phyloP scores from a whole-genome alignment of 139 green algal genomes.

The Medakamo hakoo region DNA sequence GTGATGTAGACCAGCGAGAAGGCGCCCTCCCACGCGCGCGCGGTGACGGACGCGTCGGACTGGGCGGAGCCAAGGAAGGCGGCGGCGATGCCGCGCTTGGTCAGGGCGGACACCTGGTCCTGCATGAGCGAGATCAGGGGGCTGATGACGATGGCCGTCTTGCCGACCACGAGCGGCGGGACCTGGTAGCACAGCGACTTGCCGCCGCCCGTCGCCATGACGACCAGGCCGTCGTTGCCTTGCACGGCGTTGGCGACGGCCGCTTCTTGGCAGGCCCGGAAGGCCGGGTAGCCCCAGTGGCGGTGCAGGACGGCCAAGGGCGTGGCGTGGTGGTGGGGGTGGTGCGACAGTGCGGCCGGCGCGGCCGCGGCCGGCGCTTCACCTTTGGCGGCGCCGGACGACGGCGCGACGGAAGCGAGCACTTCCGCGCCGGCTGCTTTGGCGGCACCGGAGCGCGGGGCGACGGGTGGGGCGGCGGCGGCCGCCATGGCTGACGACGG shows the following conservation, averaged over 20 bases:
- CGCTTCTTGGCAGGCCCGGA: constrained; percentile 11
- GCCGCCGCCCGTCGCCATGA: constrained; percentile 25
- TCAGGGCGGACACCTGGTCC: constrained; percentile 26
- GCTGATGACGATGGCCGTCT: constrained; percentile 20
- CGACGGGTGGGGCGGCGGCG: too few relatives aligned
- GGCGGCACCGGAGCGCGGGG: too few relatives aligned
- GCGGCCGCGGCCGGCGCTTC: too few relatives aligned
- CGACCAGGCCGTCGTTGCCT: constrained; percentile 15
- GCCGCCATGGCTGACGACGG: too few relatives aligned
- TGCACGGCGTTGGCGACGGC: constrained; percentile 12
- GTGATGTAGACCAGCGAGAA: constrained; percentile 51
- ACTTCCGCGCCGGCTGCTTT: too few relatives aligned
- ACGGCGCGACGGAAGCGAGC: too few relatives aligned
- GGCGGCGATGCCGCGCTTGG: constrained; percentile 22
- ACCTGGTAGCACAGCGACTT: constrained; percentile 32
- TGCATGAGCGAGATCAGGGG: constrained; percentile 31
- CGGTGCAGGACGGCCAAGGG: not conserved
- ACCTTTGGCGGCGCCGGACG: too few relatives aligned
- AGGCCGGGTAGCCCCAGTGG: constrained; percentile 7
- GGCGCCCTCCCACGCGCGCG: constrained; percentile 27
- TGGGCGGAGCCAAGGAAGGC: constrained; percentile 46
- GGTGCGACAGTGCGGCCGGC: too few relatives aligned
- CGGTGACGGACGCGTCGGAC: constrained; percentile 18
- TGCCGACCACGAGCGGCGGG: constrained; percentile 19
- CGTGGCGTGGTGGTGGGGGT: not conserved